Evolutionary conservation across 768 basidiomycete genomes (phyloP), one percentile per base, ranked within the genome.

Genomic region (Leccinum pellstonianum): DNA sequence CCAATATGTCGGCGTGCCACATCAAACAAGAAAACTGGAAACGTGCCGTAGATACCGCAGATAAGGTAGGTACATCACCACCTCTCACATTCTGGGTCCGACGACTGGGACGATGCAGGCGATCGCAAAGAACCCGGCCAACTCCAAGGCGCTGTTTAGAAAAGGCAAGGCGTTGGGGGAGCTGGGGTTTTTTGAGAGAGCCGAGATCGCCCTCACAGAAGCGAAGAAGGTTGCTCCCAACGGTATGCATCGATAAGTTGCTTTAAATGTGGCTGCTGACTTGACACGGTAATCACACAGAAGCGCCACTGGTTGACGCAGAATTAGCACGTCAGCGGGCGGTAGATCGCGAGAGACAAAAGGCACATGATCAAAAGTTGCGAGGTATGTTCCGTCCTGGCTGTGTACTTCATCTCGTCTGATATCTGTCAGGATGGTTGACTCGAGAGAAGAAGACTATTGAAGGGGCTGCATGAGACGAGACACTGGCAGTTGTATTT

Each of bases 1-100:
- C 89, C 4, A 94, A 94, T 58, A 89, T 91, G 88, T 84, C 87
- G 3, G 90, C 90, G 5, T 91, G 90, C 64, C 90, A 93, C 70
- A 75, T 93, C 67, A 92, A 91, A 73, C 84, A 84, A 53, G 78
- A 79, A 51, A 94, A 91, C 68, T 94, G 88, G 88, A 83, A 85
- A 67, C 84, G 92, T 14, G 88, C 86, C 0, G 70, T 83, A 54
- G 90, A 93, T 64, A 86, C 90, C n/a, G 90, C 92, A 23, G 86
- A 93, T 65, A 89, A 93, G 80, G 91, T 82, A 48, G 15, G 69
- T 23, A 31, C 10, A 10, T 15, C 10, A 25, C 10, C 17, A 35
- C 8, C 5, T 43, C 17, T 12, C 17, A 35, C 27, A 29, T 35
- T 31, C 29, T 6, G 4, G 35, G 4, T 57, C 50, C 52, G 37